Evolutionary conservation across 2,329 filamentous ascomycete genomes (phyloP), one percentile per base, ranked within the genome.

Genomic region (Aspergillus glaucus): DNA sequence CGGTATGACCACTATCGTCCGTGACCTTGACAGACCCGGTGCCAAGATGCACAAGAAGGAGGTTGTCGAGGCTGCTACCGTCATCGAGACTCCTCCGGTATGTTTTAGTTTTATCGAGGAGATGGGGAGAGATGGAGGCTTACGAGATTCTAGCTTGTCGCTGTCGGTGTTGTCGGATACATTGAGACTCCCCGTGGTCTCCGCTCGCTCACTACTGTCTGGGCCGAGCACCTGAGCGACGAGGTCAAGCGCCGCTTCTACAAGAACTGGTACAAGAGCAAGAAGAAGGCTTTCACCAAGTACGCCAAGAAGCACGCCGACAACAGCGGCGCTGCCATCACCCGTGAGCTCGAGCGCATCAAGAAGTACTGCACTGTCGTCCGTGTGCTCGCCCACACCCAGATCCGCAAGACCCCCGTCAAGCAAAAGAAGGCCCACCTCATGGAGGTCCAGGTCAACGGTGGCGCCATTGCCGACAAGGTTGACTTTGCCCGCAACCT

Each of bases 231-330:
- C 77, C 78, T 98, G 77, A 88, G 87, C 79, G 93, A 98, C 77
- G 93, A 97, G 81, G 74, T 98, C 77, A 95, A 95, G 87, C 88
- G 93, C 71, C 88, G 93, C 74, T 98, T 98, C 89, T 98, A 98
- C 88, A 97, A 97, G 90, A 98, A 98, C 87, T 98, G 93, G 93
- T 98, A 98, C 88, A 95, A 95, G 87, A 90, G 85, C 84, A 98
- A 98, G 91, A 97, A 96, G 89, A 98, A 98, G 92, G 93, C 93
- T 57, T 98, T 98, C 83, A 98, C 93, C 84, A 96, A 95, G 84
- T 98, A 98, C 80, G 89, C 93, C 82, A 98, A 97, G 89, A 92
- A 95, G 86, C 89, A 97, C 86, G 90, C 92, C 60, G 92, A 97
- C 82, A 86, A 79, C 80, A 87, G 77, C 78, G 91, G 89, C 69